Evolutionary conservation across 2,329 filamentous ascomycete genomes (phyloP).

Genomic region (Scortechinia acanthostroma): DNA sequence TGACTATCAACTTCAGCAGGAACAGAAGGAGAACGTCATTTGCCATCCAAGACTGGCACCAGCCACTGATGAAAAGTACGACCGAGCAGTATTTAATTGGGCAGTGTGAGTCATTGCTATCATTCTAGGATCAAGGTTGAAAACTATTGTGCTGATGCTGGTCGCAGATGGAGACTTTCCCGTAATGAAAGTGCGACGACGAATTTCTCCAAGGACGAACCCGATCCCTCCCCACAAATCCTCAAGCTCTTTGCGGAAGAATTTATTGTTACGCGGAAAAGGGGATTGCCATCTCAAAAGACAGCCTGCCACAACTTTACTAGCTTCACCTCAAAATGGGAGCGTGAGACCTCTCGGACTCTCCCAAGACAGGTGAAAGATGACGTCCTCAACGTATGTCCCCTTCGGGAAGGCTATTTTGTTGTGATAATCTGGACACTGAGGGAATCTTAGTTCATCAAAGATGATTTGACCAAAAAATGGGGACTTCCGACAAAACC

Average conservation of each 20-base stretch:
- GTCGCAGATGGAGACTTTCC: background rate
- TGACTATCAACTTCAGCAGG: background rate
- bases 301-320: background rate
- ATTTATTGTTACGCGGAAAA: background rate
- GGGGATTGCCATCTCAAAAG: background rate
- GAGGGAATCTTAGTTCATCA: background rate
- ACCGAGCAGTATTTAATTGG: background rate
- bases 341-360: conserved; percentile 1
- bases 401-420: too few relatives aligned
- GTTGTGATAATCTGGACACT: background rate
- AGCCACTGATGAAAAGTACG: background rate
- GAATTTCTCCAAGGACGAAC: background rate
- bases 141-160: too few relatives aligned
- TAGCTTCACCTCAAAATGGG: background rate
- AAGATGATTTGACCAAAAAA: background rate
- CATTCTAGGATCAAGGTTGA: background rate
- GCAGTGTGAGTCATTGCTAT: background rate
- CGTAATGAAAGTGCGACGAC: background rate
- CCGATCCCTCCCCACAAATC: background rate
- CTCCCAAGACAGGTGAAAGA: background rate
- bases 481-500: background rate
- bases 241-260: background rate
- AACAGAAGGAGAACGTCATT: background rate
- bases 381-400: background rate
- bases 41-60: background rate